phyloP scores from a whole-genome alignment of 331 rosid species.

The Quercus lobata region DNA sequence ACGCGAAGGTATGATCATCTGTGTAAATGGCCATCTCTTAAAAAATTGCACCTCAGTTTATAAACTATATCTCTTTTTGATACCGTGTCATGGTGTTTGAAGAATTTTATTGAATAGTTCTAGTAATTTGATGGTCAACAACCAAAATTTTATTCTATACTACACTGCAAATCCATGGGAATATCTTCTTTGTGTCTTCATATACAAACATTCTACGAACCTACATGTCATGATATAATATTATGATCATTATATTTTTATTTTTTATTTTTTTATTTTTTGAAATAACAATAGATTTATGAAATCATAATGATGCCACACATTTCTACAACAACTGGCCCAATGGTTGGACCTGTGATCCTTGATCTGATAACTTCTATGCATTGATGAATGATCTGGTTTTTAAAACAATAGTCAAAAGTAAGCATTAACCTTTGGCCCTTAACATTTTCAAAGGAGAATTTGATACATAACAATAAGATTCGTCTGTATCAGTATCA shows the following conservation, averaged over 20 bases:
- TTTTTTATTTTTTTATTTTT: no score
- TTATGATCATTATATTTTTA: no score
- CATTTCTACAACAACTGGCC: not conserved
- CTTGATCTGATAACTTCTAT: not conserved
- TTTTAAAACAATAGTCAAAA: not conserved
- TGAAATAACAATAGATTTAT: not conserved
- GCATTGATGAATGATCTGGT: not conserved
- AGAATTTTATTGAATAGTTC: not conserved
- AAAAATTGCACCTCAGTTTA: constrained; percentile 8
- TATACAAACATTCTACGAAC: no score
- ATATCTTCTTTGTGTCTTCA: no score
- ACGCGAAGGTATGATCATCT: constrained; percentile 46
- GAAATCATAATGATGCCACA: not conserved
- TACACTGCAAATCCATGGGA: no score
- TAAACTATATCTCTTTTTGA: not conserved
- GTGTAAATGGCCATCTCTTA: constrained; percentile 5
- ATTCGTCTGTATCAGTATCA: not conserved
- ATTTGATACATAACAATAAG: not conserved
- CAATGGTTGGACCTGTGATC: not conserved
- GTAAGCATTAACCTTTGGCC: not conserved
- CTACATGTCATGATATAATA: no score
- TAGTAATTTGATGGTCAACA: not conserved
- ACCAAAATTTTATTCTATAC: no score
- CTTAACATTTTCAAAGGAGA: not conserved
- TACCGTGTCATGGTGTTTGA: not conserved